Conservation (phyloP, 805 yeast species). For the Pichia nakasei region DNA sequence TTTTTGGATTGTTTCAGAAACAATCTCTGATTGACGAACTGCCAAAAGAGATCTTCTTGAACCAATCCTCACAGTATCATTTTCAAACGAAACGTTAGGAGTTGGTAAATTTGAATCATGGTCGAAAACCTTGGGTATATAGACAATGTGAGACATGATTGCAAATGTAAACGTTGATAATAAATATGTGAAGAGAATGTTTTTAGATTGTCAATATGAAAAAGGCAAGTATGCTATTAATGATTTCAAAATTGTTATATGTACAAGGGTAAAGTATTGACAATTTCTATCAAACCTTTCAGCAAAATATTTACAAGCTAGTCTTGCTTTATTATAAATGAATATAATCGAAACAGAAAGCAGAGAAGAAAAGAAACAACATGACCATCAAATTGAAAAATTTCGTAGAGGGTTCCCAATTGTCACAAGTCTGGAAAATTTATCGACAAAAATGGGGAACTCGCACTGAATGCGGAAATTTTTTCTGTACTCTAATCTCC, state of each 20-base stretch:
- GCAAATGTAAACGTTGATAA: neutral
- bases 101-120: neutral
- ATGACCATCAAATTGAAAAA: neutral
- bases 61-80: slow-evolving; percentile 46
- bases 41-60: slow-evolving; percentile 88
- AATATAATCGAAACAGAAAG: no score
- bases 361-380: neutral
- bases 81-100: slow-evolving; percentile 5
- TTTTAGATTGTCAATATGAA: neutral
- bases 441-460: neutral
- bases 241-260: neutral
- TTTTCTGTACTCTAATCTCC: no score
- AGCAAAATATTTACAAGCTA: neutral
- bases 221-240: no score
- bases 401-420: neutral
- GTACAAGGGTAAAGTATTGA: neutral
- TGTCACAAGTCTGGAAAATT: neutral
- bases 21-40: slow-evolving; percentile 73
- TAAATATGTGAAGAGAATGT: neutral
- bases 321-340: neutral
- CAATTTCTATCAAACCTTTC: neutral
- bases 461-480: neutral
- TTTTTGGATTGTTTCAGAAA: slow-evolving; percentile 49
- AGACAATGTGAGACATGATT: slow-evolving; percentile 6
- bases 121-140: slow-evolving; percentile 9